These are phyloP conservation scores for Debaryomyces sp. DNA, from an alignment of 1,139 yeast species.

Conservation along the genomic window DNA sequence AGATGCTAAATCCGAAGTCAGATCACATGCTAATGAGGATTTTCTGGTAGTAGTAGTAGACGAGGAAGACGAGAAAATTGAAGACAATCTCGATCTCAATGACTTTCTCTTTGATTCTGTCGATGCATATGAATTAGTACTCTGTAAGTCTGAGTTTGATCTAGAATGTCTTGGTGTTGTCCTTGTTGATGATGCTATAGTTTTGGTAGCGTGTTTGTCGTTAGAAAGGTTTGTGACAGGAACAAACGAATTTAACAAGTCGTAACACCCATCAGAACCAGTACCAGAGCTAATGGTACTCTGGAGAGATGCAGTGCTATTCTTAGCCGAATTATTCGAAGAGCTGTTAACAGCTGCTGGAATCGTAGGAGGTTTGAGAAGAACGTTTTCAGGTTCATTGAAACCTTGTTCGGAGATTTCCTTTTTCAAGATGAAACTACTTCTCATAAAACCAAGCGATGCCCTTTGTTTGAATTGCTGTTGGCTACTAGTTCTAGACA, in stretches of 20 bases:
- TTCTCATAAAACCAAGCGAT: slow-evolving; percentile 44
- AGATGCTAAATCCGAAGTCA: slow-evolving; percentile 30
- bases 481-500: slow-evolving; percentile 11
- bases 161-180: slow-evolving; percentile 14
- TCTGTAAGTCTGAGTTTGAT: slow-evolving; percentile 15
- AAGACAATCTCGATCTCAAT: slow-evolving; percentile 30
- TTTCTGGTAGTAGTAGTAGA: slow-evolving; percentile 6
- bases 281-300: slow-evolving; percentile 15
- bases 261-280: slow-evolving; percentile 21
- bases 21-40: slow-evolving; percentile 7
- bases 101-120: slow-evolving; percentile 23
- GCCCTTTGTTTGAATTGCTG: slow-evolving; percentile 26
- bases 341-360: slow-evolving; percentile 23
- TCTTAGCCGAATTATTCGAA: slow-evolving; percentile 1
- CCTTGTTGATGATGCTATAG: neutral
- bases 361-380: slow-evolving; percentile 29
- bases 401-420: slow-evolving; percentile 33
- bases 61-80: slow-evolving; percentile 24
- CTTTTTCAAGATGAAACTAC: slow-evolving; percentile 40
- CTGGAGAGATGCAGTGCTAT: slow-evolving; percentile 9
- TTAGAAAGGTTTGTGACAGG: slow-evolving; percentile 6
- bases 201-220: slow-evolving; percentile 1
- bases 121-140: neutral
- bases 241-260: slow-evolving; percentile 22
- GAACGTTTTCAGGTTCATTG: slow-evolving; percentile 36